A percentile compares a stretch with the other conserved stretches of the same genome.
These are phyloP conservation scores for Aspergillus ustus DNA, from an alignment of 2,329 filamentous ascomycete species.

Conservation along the genomic window DNA sequence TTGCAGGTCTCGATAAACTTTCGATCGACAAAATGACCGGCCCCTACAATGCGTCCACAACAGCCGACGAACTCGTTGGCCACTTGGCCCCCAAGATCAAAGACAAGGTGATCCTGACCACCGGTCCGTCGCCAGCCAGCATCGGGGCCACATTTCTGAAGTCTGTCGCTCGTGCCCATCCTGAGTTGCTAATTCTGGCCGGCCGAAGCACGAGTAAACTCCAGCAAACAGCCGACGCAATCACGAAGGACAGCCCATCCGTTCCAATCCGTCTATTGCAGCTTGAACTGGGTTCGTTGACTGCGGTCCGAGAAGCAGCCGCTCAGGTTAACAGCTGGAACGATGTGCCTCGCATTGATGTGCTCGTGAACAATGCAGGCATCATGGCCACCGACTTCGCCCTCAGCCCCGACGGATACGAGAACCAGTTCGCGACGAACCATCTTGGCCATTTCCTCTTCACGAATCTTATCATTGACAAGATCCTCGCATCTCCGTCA, in stretches of 20 bases:
- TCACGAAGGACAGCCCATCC: slow-evolving; percentile 25
- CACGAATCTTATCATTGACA: slow-evolving; percentile 44
- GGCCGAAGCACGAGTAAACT: slow-evolving; percentile 43
- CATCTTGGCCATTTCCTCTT: slow-evolving; percentile 47
- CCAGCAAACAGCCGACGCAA: slow-evolving; percentile 31
- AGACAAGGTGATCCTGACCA: slow-evolving; percentile 45
- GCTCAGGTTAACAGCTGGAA: slow-evolving; percentile 32
- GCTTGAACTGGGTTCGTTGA: slow-evolving; percentile 41
- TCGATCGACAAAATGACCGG: neutral
- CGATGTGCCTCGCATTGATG: slow-evolving; percentile 40
- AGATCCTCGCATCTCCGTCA: slow-evolving; percentile 30
- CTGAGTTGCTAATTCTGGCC: slow-evolving; percentile 44
- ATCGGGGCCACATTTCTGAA: slow-evolving; percentile 43
- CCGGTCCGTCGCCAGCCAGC: slow-evolving; percentile 43
- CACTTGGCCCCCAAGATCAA: slow-evolving; percentile 28
- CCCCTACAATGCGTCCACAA: slow-evolving; percentile 14
- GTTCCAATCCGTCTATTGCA: slow-evolving; percentile 31
- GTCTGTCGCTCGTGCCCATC: slow-evolving; percentile 41
- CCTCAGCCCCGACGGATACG: slow-evolving; percentile 41
- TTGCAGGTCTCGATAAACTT: neutral
- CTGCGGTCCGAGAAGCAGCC: slow-evolving; percentile 38
- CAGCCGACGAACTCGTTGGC: slow-evolving; percentile 26
- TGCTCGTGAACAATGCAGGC: slow-evolving; percentile 52
- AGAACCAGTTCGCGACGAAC: slow-evolving; percentile 46
- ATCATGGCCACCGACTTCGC: slow-evolving; percentile 40